Evolutionary conservation across 2,329 filamentous ascomycete genomes (phyloP).

Genomic region (Epichloe baconii): DNA sequence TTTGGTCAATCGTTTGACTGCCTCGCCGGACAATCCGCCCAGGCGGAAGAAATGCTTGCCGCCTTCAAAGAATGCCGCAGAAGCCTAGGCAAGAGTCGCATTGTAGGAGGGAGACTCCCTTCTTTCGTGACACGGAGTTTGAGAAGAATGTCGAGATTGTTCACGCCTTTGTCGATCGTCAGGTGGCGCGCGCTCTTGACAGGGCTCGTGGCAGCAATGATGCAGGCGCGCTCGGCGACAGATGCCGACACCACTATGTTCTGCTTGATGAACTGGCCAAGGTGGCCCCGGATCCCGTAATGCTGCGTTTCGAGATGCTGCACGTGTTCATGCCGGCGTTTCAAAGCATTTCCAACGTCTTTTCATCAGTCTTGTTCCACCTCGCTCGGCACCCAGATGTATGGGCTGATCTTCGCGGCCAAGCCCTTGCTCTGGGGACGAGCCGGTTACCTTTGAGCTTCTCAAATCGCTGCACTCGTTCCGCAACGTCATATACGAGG

Average conservation of each 20-base stretch:
- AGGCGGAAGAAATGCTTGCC: background rate
- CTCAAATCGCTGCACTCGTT: slow-evolving; percentile 1
- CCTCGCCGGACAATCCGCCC: background rate
- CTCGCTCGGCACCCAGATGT: background rate
- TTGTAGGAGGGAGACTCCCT: background rate
- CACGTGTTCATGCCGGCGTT: slow-evolving; percentile 2
- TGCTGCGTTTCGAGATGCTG: slow-evolving; percentile 1
- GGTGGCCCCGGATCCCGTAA: background rate
- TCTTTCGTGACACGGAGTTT: background rate
- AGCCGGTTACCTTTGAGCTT: background rate
- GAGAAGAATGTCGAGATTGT: slow-evolving; percentile 1
- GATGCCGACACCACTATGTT: background rate
- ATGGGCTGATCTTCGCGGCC: background rate
- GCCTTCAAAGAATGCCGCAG: background rate
- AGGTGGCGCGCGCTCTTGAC: background rate
- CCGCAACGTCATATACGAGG: background rate
- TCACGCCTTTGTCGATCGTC: slow-evolving; percentile 2
- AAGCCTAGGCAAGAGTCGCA: background rate
- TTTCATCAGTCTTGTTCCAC: background rate
- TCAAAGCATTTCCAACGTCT: background rate
- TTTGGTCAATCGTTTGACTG: slow-evolving; percentile 3
- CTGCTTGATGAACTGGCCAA: slow-evolving; percentile 3
- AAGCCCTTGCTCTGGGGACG: background rate
- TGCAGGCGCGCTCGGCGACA: background rate
- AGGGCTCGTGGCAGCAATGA: background rate